These are phyloP conservation scores for Sporothrix dimorphospora DNA, from an alignment of 2,329 filamentous ascomycete genomes.

Conservation along the genomic window DNA sequence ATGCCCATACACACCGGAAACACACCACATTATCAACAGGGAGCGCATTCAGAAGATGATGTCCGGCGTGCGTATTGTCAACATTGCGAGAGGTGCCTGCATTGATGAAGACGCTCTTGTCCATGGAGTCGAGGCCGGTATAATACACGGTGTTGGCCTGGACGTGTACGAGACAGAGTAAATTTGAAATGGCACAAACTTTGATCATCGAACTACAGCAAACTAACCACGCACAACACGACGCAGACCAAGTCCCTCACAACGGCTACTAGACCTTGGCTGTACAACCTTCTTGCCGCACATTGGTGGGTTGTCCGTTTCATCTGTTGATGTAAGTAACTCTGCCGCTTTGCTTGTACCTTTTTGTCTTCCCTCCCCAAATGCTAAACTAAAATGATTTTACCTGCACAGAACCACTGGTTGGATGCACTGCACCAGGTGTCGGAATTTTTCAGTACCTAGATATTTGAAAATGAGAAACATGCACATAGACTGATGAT, in stretches of 20 bases:
- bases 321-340: not conserved
- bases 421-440: not conserved
- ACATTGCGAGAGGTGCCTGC: not conserved
- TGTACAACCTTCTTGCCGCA: not conserved
- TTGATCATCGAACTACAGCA: not conserved
- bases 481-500: too few relatives aligned
- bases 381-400: too few relatives aligned
- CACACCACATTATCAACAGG: not conserved
- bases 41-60: not conserved
- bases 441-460: not conserved
- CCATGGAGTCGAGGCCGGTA: not conserved
- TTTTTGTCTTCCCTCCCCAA: too few relatives aligned
- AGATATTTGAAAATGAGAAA: too few relatives aligned
- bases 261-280: not conserved
- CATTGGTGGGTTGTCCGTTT: not conserved
- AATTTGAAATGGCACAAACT: not conserved
- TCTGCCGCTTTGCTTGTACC: too few relatives aligned
- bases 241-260: not conserved
- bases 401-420: not conserved
- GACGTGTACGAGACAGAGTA: not conserved
- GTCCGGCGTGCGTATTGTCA: not conserved
- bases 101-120: not conserved
- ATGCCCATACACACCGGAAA: not conserved
- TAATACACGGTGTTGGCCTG: not conserved
- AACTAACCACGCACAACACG: not conserved